These are phyloP conservation scores for Cynara cardunculus DNA, from an alignment of 129 eudicot genomes.

Conservation along the genomic window DNA sequence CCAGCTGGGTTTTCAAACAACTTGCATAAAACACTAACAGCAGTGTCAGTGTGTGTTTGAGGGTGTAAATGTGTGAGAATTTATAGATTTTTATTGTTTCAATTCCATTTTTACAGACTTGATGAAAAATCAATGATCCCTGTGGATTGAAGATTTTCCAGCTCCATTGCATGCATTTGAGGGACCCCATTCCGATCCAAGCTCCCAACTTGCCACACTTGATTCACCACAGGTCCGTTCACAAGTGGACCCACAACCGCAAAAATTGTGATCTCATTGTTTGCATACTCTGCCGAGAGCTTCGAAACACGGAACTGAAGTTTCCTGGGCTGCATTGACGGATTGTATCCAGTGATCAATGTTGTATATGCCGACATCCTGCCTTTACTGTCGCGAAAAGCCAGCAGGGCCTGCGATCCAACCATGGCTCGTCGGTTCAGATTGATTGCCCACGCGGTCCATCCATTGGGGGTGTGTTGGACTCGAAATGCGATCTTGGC, in stretches of 20 bases:
- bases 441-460: conserved; percentile 59
- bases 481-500: conserved; percentile 49
- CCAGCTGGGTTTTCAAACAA: background rate
- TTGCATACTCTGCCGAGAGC: conserved; percentile 44
- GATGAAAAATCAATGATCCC: conserved; percentile 35
- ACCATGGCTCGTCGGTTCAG: conserved; percentile 39
- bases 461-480: conserved; percentile 28
- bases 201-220: conserved; percentile 49
- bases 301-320: conserved; percentile 49
- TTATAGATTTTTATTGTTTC: background rate
- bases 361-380: conserved; percentile 37
- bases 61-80: background rate
- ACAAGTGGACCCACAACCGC: conserved; percentile 46
- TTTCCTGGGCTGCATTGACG: conserved; percentile 39
- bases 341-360: conserved; percentile 33
- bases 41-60: background rate
- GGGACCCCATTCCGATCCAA: conserved; percentile 37
- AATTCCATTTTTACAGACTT: background rate
- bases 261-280: conserved; percentile 46
- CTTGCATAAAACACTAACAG: background rate
- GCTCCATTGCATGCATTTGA: conserved; percentile 35
- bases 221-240: conserved; percentile 29
- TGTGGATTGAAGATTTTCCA: conserved; percentile 32
- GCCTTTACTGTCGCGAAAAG: conserved; percentile 33
- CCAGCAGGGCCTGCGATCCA: conserved; percentile 61